Base-by-base conservation (phyloP, 805 yeast species). In the Spathaspora gorwiae region DNA sequence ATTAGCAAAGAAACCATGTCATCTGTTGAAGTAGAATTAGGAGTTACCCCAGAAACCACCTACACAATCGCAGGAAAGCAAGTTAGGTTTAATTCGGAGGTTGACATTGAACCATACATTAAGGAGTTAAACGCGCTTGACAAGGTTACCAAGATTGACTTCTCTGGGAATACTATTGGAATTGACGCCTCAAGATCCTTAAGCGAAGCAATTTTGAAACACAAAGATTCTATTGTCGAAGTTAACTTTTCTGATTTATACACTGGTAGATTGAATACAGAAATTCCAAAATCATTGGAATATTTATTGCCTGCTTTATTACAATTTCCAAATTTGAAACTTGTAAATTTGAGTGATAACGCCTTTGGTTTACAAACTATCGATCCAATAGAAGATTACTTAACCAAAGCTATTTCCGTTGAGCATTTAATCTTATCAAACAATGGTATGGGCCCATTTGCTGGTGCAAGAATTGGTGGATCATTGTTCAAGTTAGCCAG, bases 361-460 rank as follows among this genome's bases (percentile, higher is more conserved):
- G 99, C 99, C 0, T 85, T 92, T 62, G 99, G 99, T 10, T 83
- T 94, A 60, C 95, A 94, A 60, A 87, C 98, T 24, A 88, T 94
- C 50, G 96, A 85, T 47, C 95, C 94, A 7, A 75, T 94, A 45
- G 96, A 94, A 61, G 75, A 72, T 26, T 90, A 83, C 56, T 72
- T 94, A 47, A 70, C 87, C 10, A 75, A 83, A 55, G 95, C 92
- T 32, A 76, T 80, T 13, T 81, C 95, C 26, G 69, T 94, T 45
- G 85, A 87, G 65, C 97, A 94, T 62, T 77, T 94, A 64, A 83
- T 88, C 53, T 73, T 94, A 50, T 84, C 97, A 39, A 94, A 94
- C 68, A 94, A 94, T 64, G 99, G 99, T 45, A 84, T 94, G 81
- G 99, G 99, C 32, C 99, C 99, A 26, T 86, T 86, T 62, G 96